These are phyloP conservation scores for Trichoderma gamsii DNA, from an alignment of 495 filamentous ascomycete genomes.

Conservation along the genomic window DNA sequence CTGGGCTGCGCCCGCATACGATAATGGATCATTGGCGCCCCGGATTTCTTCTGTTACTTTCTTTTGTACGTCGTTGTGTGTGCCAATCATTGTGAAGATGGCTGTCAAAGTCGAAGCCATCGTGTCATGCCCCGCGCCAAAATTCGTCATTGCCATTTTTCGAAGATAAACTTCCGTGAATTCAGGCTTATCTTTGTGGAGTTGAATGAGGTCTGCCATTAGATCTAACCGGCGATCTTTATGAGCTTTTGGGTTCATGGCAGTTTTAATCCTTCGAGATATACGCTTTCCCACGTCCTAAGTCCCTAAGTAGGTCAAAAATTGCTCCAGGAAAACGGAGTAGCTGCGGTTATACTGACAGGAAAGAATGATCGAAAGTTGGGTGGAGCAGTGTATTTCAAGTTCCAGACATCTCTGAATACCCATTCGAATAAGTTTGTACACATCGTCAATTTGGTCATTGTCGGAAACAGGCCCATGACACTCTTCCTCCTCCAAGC, in stretches of 20 bases:
- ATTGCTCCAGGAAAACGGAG: neutral
- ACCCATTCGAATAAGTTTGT: slow-evolving; percentile 20
- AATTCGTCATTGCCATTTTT: slow-evolving; percentile 43
- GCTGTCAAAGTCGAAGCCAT: slow-evolving; percentile 42
- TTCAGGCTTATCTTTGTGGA: slow-evolving; percentile 28
- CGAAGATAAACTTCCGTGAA: slow-evolving; percentile 36
- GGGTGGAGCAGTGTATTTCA: slow-evolving; percentile 28
- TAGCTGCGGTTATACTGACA: slow-evolving; percentile 18
- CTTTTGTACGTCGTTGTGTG: slow-evolving; percentile 22
- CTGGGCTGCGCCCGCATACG: slow-evolving; percentile 3
- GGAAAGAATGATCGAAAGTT: slow-evolving; percentile 34
- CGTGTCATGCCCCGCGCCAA: slow-evolving; percentile 43
- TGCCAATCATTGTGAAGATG: slow-evolving; percentile 31
- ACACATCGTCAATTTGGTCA: slow-evolving; percentile 20
- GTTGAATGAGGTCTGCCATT: slow-evolving; percentile 31
- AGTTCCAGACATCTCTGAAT: slow-evolving; percentile 26
- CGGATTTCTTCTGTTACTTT: slow-evolving; percentile 26
- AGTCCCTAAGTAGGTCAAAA: slow-evolving; percentile 11
- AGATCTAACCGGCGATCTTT: slow-evolving; percentile 24
- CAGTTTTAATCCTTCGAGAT: slow-evolving; percentile 23
- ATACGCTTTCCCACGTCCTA: slow-evolving; percentile 28
- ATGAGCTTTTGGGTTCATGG: slow-evolving; percentile 14
- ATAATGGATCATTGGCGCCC: neutral
- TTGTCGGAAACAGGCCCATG: slow-evolving; percentile 31
- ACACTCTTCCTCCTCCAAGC: slow-evolving; percentile 34